Conservation (phyloP, 495 filamentous ascomycete species). For the Bacidia rubella region DNA sequence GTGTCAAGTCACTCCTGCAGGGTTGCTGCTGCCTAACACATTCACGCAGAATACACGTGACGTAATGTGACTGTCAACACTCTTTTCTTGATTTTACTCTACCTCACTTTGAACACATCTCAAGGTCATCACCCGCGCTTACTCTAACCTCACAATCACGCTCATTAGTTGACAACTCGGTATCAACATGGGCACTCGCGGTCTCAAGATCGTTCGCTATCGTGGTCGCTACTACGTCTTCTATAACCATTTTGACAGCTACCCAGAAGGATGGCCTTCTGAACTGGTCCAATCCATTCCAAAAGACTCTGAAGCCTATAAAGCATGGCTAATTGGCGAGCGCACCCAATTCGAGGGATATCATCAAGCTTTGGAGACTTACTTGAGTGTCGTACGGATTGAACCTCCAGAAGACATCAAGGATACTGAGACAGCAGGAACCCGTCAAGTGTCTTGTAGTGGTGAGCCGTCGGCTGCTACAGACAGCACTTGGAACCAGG, state of each 20-base stretch:
- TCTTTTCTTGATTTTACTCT: too few species aligned
- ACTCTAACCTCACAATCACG: too few species aligned
- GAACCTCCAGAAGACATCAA: not conserved
- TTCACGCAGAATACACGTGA: too few species aligned
- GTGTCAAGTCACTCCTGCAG: too few species aligned
- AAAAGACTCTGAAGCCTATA: conserved; percentile 17
- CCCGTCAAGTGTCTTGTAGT: not conserved
- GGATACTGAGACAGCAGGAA: not conserved
- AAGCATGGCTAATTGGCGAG: conserved; percentile 7
- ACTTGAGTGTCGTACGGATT: not conserved
- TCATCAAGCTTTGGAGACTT: not conserved
- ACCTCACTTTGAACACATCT: too few species aligned
- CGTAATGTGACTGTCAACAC: too few species aligned
- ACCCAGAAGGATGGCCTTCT: conserved; percentile 19
- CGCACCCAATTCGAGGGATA: conserved; percentile 4
- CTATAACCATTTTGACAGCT: conserved; percentile 24
- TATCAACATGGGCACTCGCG: conserved; percentile 18
- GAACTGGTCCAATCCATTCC: conserved; percentile 20
- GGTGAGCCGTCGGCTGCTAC: not conserved
- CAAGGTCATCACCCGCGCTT: too few species aligned
- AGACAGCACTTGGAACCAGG: not conserved
- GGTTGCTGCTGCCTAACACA: too few species aligned
- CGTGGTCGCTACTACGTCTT: conserved; percentile 22
- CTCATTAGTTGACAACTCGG: too few species aligned
- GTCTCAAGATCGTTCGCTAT: conserved; percentile 19